These are phyloP conservation scores for Prunus persica DNA, from an alignment of 306 rosid genomes.

Conservation along the genomic window DNA sequence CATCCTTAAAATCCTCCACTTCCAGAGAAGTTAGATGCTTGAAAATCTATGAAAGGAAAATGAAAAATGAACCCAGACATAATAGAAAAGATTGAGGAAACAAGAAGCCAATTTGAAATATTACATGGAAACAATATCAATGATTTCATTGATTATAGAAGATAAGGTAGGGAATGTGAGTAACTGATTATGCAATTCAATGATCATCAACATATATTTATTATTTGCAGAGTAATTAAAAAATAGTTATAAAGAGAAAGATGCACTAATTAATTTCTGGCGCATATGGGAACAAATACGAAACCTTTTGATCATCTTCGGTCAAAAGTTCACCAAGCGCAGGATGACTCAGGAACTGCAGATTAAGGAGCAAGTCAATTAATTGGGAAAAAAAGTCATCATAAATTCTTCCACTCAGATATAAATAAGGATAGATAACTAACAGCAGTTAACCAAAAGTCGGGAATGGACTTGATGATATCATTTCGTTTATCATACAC, in stretches of 20 bases:
- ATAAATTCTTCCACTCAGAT: background rate
- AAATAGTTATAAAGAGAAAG: background rate
- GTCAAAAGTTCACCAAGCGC: constrained; percentile 68
- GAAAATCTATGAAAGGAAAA: constrained; percentile 55
- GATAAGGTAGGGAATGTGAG: background rate
- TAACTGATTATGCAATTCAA: background rate
- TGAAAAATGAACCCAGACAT: constrained; percentile 6
- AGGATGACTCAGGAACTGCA: constrained; percentile 82
- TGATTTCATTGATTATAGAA: background rate
- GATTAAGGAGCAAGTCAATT: background rate
- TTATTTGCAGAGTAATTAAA: background rate
- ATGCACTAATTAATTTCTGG: background rate
- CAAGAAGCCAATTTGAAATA: background rate
- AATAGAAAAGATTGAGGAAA: background rate
- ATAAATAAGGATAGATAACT: constrained; percentile 29
- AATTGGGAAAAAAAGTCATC: background rate
- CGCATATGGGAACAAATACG: background rate
- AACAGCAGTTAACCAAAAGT: constrained; percentile 92
- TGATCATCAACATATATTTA: background rate
- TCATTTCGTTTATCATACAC: constrained; percentile 74
- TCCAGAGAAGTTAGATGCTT: constrained; percentile 77
- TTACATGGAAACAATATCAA: background rate
- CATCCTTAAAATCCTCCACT: constrained; percentile 85
- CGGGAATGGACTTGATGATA: constrained; percentile 78
- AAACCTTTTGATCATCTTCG: constrained; percentile 86